Evolutionary conservation across 768 basidiomycete genomes (phyloP).

Genomic region (Hericium rajendrae): DNA sequence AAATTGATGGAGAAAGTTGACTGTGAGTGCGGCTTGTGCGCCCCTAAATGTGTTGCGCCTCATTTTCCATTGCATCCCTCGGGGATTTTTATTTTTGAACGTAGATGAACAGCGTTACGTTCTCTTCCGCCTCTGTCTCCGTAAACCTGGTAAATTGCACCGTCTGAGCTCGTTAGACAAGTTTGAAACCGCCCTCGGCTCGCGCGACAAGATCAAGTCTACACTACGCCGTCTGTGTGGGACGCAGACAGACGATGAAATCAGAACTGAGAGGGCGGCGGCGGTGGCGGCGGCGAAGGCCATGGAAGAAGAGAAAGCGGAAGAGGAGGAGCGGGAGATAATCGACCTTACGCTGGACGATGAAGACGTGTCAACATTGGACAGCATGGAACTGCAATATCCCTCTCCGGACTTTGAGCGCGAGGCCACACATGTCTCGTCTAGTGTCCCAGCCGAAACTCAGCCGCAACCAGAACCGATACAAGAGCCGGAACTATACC

Average conservation of each 20-base stretch:
- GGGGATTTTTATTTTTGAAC: not conserved
- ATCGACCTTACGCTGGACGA: conserved; percentile 29
- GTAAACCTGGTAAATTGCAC: conserved; percentile 48
- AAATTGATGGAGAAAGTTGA: conserved; percentile 31
- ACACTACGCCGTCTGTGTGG: not conserved
- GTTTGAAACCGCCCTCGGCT: conserved; percentile 34
- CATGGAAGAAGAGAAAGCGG: not conserved
- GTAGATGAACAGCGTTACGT: conserved; percentile 52
- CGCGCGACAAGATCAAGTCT: not conserved
- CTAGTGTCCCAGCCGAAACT: not conserved
- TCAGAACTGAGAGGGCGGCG: not conserved
- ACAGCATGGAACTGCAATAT: conserved; percentile 15
- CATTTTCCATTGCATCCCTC: not conserved
- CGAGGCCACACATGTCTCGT: not conserved
- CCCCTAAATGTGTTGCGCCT: not conserved
- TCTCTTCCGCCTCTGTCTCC: conserved; percentile 50
- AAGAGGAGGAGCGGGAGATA: conserved; percentile 20
- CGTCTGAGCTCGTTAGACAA: conserved; percentile 32
- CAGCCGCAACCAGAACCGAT: not conserved
- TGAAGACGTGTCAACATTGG: conserved; percentile 28
- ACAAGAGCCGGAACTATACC: too few species aligned
- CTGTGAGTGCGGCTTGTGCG: conserved; percentile 29
- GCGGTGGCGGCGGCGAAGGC: conserved; percentile 5
- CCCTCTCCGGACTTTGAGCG: not conserved
- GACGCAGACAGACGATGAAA: not conserved